Percentiles rank a stretch among this genome's conserved stretches.
phyloP scores from a whole-genome alignment of 176 grass and related monocot genomes.

The Musa schizocarpa region DNA sequence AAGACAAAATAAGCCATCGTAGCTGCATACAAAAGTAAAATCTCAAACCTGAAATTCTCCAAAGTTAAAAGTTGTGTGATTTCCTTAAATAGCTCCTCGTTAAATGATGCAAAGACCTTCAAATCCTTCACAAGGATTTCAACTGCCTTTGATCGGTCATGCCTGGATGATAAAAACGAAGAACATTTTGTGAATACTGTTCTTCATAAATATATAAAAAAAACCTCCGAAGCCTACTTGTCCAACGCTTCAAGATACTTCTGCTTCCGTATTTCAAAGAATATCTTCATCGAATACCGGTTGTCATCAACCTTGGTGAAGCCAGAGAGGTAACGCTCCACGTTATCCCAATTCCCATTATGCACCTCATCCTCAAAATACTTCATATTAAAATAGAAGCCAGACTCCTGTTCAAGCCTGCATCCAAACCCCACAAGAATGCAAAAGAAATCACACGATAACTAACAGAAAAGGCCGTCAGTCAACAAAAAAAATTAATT shows the following conservation, averaged over 20 bases:
- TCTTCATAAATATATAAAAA: not conserved
- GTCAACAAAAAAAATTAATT: not conserved
- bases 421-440: not conserved
- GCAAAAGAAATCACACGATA: not conserved
- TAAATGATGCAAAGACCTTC: conserved; percentile 96
- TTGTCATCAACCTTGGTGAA: conserved; percentile 91
- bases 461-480: not conserved
- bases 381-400: conserved; percentile 96
- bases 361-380: conserved; percentile 79
- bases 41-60: conserved; percentile 85
- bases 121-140: conserved; percentile 97
- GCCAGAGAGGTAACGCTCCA: conserved; percentile 71
- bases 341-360: conserved; percentile 78
- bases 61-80: conserved; percentile 92
- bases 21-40: conserved; percentile 9
- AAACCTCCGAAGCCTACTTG: conserved; percentile 40
- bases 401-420: conserved; percentile 85
- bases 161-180: conserved; percentile 34
- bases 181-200: not conserved
- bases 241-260: conserved; percentile 85
- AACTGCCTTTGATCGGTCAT: conserved; percentile 93
- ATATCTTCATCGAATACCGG: conserved; percentile 81
- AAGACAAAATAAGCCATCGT: not conserved
- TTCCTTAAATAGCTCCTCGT: conserved; percentile 96
- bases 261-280: conserved; percentile 86